These are phyloP conservation scores for Pseudogymnoascus sp. DNA, from an alignment of 2,329 filamentous ascomycete genomes.

Conservation along the genomic window DNA sequence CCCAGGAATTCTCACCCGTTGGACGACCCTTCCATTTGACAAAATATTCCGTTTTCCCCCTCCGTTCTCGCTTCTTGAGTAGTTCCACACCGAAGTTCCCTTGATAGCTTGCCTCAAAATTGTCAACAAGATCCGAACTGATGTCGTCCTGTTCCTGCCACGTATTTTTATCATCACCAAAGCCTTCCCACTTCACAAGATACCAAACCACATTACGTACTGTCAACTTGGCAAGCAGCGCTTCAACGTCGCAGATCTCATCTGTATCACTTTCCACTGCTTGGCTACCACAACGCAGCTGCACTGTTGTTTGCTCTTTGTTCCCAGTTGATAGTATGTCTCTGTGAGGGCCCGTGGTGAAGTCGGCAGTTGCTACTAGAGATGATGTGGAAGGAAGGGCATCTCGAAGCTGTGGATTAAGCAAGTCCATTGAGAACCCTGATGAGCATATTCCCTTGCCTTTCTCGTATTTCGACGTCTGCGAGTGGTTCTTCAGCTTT, in stretches of 20 bases:
- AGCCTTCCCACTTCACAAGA: conserved; percentile 21
- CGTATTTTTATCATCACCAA: conserved; percentile 17
- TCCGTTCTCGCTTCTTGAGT: too few species aligned
- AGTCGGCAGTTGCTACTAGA: conserved; percentile 11
- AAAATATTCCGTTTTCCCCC: too few species aligned
- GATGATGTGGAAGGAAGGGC: conserved; percentile 14
- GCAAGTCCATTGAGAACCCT: too few species aligned
- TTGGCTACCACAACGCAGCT: neutral
- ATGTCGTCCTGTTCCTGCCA: conserved; percentile 17
- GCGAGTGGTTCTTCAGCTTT: too few species aligned
- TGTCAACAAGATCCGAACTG: conserved; percentile 14
- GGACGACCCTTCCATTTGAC: too few species aligned
- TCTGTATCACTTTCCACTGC: conserved; percentile 1
- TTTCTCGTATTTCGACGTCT: too few species aligned
- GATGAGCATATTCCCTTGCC: too few species aligned
- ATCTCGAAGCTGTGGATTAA: too few species aligned
- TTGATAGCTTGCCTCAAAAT: conserved; percentile 17
- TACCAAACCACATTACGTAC: conserved; percentile 17
- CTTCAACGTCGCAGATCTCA: conserved; percentile 18
- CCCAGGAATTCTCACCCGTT: neutral
- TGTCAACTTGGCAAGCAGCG: conserved; percentile 20
- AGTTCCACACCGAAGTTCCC: conserved; percentile 11
- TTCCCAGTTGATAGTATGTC: neutral
- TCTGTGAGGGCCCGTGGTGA: neutral
- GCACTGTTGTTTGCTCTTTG: neutral